Evolutionary conservation across 441 rosid genomes (phyloP), one percentile per base, ranked within the genome.

Genomic region (Eutrema salsugineum): DNA sequence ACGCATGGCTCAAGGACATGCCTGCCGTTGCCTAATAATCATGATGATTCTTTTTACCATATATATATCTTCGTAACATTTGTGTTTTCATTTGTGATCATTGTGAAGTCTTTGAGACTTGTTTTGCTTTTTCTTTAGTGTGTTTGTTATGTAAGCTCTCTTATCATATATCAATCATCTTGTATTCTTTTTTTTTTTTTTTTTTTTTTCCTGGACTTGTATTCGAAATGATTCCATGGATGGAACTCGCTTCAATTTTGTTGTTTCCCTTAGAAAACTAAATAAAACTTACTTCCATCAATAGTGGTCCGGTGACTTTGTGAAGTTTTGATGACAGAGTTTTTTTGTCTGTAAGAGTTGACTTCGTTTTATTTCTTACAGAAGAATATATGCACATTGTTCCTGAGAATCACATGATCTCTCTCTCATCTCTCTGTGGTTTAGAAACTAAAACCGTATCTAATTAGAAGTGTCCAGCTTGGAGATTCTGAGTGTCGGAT

Each of bases 1-100:
- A 93, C 53, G 74, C 83, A 53, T 92, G 97, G 97, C 83, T 92
- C 54, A 90, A 88, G 85, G 97, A 92, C 86, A 73, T 86, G 98
- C 98, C 98, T 35, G 91, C 91, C 8, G 80, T 92, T 66, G 93
- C 91, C 40, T 93, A 84, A 82, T 30, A 5, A 6, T 6, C 7
- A 50, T 62, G 40, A 46, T 27, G 50, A 55, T 54, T 72, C 48
- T 62, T 62, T 71, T 20, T 51, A 32, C 20, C 17, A 38, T 11
- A 35, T 59, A 68, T 44, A 32, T 32, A 7, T 20, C 15, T 59
- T 59, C 62, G 32, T 68, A n/a, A n/a, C 15, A 44, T 32, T 59
- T 59, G 20, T 24, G 16, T 1, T 46, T 3, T 15, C 4, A n/a
- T 20, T 22, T 33, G 14, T 35, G 9, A 50, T 50, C 11, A 7